Conservation (phyloP, 2,329 filamentous ascomycete genomes). For the Ophiostoma himal-ulmi region DNA sequence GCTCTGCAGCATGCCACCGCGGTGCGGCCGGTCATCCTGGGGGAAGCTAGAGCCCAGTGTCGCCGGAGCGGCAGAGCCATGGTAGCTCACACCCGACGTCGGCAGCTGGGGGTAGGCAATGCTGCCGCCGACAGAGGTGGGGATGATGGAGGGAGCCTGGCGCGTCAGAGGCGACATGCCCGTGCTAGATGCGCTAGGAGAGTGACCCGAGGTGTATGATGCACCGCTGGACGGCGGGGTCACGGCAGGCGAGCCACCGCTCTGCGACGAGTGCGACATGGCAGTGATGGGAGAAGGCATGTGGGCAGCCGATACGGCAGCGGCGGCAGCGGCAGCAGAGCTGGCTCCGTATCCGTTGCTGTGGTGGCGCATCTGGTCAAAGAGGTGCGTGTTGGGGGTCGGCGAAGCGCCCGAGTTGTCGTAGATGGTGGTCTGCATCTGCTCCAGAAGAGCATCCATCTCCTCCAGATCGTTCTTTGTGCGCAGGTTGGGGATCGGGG, state of each 20-base stretch:
- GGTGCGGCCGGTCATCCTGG: slow-evolving; percentile 57
- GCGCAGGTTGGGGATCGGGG: slow-evolving; percentile 78
- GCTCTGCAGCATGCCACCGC: slow-evolving; percentile 61
- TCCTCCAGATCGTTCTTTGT: slow-evolving; percentile 92
- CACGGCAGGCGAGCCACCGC: slow-evolving; percentile 60
- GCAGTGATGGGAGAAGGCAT: slow-evolving; percentile 57
- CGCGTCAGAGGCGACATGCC: slow-evolving; percentile 63
- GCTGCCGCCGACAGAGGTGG: slow-evolving; percentile 48
- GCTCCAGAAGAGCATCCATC: slow-evolving; percentile 90
- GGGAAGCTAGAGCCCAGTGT: slow-evolving; percentile 65
- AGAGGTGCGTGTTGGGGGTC: slow-evolving; percentile 65
- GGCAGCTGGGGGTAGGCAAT: slow-evolving; percentile 70
- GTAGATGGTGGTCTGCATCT: slow-evolving; percentile 94
- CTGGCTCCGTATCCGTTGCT: slow-evolving; percentile 31
- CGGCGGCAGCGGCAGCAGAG: slow-evolving; percentile 23
- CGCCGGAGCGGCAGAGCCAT: slow-evolving; percentile 61
- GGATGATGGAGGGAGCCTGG: slow-evolving; percentile 36
- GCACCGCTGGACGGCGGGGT: slow-evolving; percentile 70
- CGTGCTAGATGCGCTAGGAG: slow-evolving; percentile 64
- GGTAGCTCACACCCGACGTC: slow-evolving; percentile 56
- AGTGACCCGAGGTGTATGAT: slow-evolving; percentile 73
- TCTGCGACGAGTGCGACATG: slow-evolving; percentile 47
- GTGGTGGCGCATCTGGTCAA: slow-evolving; percentile 50
- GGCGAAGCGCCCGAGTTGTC: slow-evolving; percentile 82
- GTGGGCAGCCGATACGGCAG: slow-evolving; percentile 44